Evolutionary conservation across 1,284 basidiomycete species (phyloP).

Genomic region (Kwoniella shivajii): DNA sequence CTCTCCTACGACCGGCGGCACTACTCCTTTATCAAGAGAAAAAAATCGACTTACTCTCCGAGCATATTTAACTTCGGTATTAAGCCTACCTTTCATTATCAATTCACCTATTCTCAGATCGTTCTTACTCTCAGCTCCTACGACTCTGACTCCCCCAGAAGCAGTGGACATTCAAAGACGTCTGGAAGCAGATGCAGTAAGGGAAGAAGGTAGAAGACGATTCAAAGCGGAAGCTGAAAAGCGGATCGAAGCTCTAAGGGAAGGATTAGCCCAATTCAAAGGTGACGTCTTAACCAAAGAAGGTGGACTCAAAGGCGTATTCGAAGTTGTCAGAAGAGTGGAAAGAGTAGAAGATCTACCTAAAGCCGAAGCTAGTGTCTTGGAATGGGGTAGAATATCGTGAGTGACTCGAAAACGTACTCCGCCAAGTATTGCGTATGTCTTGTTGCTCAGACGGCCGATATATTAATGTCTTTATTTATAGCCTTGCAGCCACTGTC

Average conservation of each 20-base stretch:
- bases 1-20: conserved; percentile 2
- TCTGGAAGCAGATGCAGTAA: conserved; percentile 84
- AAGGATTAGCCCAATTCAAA: conserved; percentile 82
- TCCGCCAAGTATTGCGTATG: no score
- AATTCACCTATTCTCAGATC: conserved; percentile 82
- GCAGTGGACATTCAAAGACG: conserved; percentile 73
- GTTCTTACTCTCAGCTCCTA: conserved; percentile 82
- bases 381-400: conserved; percentile 98
- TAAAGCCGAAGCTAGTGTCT: conserved; percentile 78
- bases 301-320: conserved; percentile 87
- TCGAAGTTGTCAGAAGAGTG: conserved; percentile 82
- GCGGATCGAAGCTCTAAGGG: conserved; percentile 83
- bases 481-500: conserved; percentile 85
- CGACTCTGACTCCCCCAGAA: conserved; percentile 71
- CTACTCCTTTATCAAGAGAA: conserved; percentile 73
- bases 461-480: not conserved
- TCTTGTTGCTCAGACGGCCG: no score
- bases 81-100: conserved; percentile 72
- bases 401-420: conserved; percentile 55
- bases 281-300: conserved; percentile 83
- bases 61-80: conserved; percentile 80
- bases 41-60: conserved; percentile 94
- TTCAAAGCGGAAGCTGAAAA: conserved; percentile 86
- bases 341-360: conserved; percentile 79
- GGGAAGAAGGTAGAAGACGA: conserved; percentile 81